A percentile compares a stretch with the other conserved stretches of the same genome.
Conservation (phyloP, 164 flowering plant species). For the Sedum album region DNA sequence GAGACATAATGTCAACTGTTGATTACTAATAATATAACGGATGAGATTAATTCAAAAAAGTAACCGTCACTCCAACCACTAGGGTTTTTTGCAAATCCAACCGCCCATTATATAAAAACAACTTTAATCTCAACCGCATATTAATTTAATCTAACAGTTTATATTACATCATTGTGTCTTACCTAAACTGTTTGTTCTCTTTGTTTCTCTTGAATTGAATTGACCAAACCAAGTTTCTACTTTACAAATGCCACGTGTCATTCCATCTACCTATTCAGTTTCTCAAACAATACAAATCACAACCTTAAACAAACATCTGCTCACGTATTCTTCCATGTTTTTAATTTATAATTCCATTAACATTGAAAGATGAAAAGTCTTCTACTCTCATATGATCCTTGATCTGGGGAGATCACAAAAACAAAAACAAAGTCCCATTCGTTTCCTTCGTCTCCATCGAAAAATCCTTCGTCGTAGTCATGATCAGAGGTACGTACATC, state of each 20-base stretch:
- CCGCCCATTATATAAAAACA: too few relatives aligned
- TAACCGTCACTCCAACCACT: too few relatives aligned
- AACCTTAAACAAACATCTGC: background rate
- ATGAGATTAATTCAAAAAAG: too few relatives aligned
- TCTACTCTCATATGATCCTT: background rate
- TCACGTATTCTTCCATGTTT: background rate
- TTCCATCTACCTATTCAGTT: background rate
- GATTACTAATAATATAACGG: too few relatives aligned
- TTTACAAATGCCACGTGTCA: background rate
- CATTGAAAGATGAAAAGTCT: background rate
- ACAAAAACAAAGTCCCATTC: background rate
- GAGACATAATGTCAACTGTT: too few relatives aligned
- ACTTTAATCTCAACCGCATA: too few relatives aligned
- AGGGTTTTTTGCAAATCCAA: too few relatives aligned
- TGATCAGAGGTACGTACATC: constrained; percentile 5
- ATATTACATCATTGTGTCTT: too few relatives aligned
- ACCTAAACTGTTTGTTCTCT: too few relatives aligned
- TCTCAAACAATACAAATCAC: background rate
- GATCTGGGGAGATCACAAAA: background rate
- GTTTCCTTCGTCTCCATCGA: background rate
- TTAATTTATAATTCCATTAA: background rate
- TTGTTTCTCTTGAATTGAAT: too few relatives aligned
- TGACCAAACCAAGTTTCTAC: background rate
- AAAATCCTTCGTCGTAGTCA: constrained; percentile 7
- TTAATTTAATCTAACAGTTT: too few relatives aligned